Evolutionary conservation across 2,329 filamentous ascomycete species (phyloP), one percentile per base, ranked within the genome.

Genomic region (Huntiella decipiens): DNA sequence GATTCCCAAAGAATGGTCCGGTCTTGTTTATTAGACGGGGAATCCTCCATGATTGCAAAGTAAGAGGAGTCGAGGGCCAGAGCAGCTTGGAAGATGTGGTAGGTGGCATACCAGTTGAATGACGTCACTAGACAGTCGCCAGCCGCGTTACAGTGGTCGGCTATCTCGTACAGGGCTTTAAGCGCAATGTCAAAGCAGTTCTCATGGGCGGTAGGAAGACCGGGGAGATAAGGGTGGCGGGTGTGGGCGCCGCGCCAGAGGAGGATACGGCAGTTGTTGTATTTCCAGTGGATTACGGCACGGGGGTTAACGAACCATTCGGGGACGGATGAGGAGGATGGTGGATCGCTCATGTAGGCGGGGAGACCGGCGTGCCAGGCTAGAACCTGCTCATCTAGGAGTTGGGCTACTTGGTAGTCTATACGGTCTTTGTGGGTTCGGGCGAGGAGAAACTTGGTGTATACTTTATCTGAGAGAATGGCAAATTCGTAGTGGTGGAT

Each of bases 11-110:
- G 15, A n/a, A 38, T 15, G 1, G 35, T 39, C 2, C 28, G 35
- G 19, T 39, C 22, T 33, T 33, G 19, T 28, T 28, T 28, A 28
- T 28, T 28, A 28, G 22, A 28, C 6, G 22, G 22, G 22, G 22
- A 28, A 10, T 28, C 22, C 22, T 28, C 22, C 22, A 28, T 28
- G 2, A 33, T 15, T 38, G 34, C 51, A 42, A 35, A 51, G 52
- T 48, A 40, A 5, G 33, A 22, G 12, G 53, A 53, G 37, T 60
- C 57, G 1, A 62, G 60, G 2, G 66, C 62, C 2, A 67, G 54
- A 0, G 59, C 58, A 0, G 63, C 63, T 45, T 66, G 64, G 46
- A 67, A 66, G 1, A 66, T 52, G 46, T 65, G 66, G 51, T 64
- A 66, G 8, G 63, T 60, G 1, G 58, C 60, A 49, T 66, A 67